Base-by-base conservation (phyloP, 192 early-diverging fungal species). In the Gamsiella multidivaricata region DNA sequence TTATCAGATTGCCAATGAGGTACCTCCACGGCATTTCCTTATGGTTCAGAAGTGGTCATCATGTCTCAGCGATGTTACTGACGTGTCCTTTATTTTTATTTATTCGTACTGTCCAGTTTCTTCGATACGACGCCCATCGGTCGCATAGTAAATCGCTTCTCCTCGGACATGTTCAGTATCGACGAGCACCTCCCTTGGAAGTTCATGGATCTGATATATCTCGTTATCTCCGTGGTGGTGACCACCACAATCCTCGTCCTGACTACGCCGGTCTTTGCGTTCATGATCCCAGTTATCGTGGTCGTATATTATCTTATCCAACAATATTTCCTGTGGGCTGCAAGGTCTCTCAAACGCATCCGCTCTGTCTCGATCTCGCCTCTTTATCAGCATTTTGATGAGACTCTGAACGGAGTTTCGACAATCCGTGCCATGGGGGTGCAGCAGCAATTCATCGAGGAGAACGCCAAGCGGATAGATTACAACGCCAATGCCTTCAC, bases 1-100 rank as follows among this genome's bases (percentile, higher is more conserved):
- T 94, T 36, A 53, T 94, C 20, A 85, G 86, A 29, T 65, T 87
- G 4, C 88, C 88, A 4, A 86, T 87, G 82, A 69, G 66, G 54
- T 87, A 81, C 53, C 85, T 78, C 51, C 85, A 2, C 85, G 84
- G 18, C 9, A 28, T 4, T 0, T n/a, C 33, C 11, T 37, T 37
- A 37, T 6, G 3, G 23, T 37, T 12, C 37, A 9, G 7, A 39
- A 39, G 12, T 39, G 12, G 12, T 39, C 39, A 41, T 41, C 14
- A 41, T 56, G 18, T 56, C 3, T 54, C 5, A 54, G 7, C 29
- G 8, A 26, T 31, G 8, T 23, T 54, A 54, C 31, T 54, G 52
- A 8, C 31, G 31, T 31, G 1, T 32, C 29, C 25, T 60, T 53
- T 18, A 5, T 43, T 54, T 52, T 29, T 1, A 50, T n/a, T n/a